Conservation (phyloP, 2,329 filamentous ascomycete genomes). For the Pseudopithomyces chartarum region DNA sequence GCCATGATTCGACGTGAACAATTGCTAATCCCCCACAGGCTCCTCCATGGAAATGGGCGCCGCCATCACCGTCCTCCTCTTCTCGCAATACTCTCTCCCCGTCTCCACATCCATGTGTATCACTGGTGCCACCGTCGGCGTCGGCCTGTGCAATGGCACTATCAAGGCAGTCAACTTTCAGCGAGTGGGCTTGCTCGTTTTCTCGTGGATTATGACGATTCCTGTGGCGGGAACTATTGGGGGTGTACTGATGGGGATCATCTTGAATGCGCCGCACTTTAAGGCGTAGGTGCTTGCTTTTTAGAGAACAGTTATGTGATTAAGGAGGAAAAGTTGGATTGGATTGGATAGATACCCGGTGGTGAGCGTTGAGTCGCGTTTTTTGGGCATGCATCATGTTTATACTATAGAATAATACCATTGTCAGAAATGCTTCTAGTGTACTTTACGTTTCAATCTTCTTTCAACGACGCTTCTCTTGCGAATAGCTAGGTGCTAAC, state of each 20-base stretch:
- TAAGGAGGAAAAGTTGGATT: too few species aligned
- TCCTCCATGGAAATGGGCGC: conserved; percentile 79
- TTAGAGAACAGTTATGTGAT: too few species aligned
- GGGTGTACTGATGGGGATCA: conserved; percentile 47
- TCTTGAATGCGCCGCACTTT: conserved; percentile 57
- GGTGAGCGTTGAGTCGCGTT: too few species aligned
- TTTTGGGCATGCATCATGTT: too few species aligned
- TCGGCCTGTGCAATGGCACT: conserved; percentile 74
- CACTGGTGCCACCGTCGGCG: conserved; percentile 75
- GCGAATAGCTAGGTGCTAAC: too few species aligned
- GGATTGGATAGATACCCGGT: too few species aligned
- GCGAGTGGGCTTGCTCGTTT: conserved; percentile 67
- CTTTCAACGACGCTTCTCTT: too few species aligned
- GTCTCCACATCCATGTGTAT: conserved; percentile 72
- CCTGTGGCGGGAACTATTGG: conserved; percentile 62
- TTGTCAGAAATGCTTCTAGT: too few species aligned
- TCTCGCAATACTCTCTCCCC: conserved; percentile 73
- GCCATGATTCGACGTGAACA: too few species aligned
- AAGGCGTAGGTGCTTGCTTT: too few species aligned
- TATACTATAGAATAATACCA: too few species aligned
- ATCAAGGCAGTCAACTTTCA: conserved; percentile 72
- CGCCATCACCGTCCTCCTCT: conserved; percentile 73
- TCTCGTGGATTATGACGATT: conserved; percentile 66
- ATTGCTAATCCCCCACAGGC: conserved; percentile 12
- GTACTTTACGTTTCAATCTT: too few species aligned